Base-by-base conservation (phyloP, 495 filamentous ascomycete species). In the Daldinia decipiens region DNA sequence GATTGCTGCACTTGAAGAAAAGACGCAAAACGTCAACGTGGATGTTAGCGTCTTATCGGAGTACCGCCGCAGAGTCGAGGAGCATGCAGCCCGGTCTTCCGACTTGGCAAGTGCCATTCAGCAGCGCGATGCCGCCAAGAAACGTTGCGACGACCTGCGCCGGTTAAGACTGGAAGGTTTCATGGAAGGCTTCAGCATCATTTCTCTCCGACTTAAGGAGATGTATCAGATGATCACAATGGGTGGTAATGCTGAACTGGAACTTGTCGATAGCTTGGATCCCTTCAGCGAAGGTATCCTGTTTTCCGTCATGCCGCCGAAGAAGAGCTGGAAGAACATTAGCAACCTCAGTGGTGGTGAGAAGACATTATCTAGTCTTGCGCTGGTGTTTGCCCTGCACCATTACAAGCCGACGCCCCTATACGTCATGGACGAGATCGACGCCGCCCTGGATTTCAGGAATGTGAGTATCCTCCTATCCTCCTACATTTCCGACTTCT, bases 151-250 rank as follows among this genome's bases (percentile, higher is more conserved):
- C 74, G 93, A 97, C 50, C 89, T 98, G 52, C 91, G 95, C 6
- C 92, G 92, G 4, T 84, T 95, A 31, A 91, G 95, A 5, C 82
- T 98, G 8, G 95, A 97, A 68, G 95, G 95, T 55, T 99, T 99
- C 86, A 98, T 98, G 95, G 93, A 95, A 80, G 95, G 96, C 27
- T 98, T 98, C 82, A 90, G 90, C 77, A 90, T 87, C 60, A 99
- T 99, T 77, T 97, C 94, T n/a, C 82, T 97, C 21, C 90, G 95
- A 2, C 84, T 99, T 59, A 99, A 99, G 83, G 95, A 99, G 79
- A 99, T 99, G 95, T 99, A 99, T 82, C 95, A 98, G 80, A 98
- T 99, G 95, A 99, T 99, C 80, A 99, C 95, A 29, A 99, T 99
- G 95, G 95, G 95, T 67, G 95, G 95, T 45, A 99, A 99, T 74